Base-by-base conservation (phyloP, 345 rosid species). In the Noccaea bulbosa region DNA sequence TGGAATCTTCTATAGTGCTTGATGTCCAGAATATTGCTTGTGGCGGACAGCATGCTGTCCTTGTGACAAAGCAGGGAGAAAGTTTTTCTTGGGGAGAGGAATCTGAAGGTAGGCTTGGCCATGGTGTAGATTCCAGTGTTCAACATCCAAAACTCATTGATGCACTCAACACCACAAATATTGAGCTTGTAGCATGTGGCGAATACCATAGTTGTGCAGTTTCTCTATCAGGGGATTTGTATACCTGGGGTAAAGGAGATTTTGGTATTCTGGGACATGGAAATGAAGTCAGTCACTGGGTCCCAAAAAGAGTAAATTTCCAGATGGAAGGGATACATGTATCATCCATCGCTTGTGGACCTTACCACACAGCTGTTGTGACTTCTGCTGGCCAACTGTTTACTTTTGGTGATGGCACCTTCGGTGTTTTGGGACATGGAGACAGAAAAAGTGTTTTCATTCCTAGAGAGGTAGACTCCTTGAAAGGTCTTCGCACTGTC, bases 321-420 rank as follows among this genome's bases (percentile, higher is more conserved):
- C 82, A 73, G 32, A 67, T 87, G 62, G 87, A 83, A 68, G 92
- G 96, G 45, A 33, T 85, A 64, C 90, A 79, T 41, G 92, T 87
- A 38, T 82, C 92, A 72, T 84, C 78, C 14, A 65, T 89, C 58
- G 84, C 90, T 24, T 89, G 96, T 72, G 96, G 96, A 69, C 85
- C 92, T 67, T 89, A 89, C 86, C 90, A 89, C 63, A 82, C 90
- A 46, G 96, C 92, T 58, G 79, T 78, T 67, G 84, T 85, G 45
- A 82, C 90, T 45, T 85, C 92, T 47, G 73, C 84, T 41, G 92
- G 96, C 43, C 83, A 83, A 74, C 74, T 89, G 77, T 87, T 85
- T 65, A 89, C 96, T 54, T 89, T 87, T 80, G 92, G 95, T 6
- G 92, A 89, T 79, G 96, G 96, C 38, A 84, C 96, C 56, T 89